phyloP scores from a whole-genome alignment of 768 basidiomycete genomes.

The Holtermanniella nyarrowii region DNA sequence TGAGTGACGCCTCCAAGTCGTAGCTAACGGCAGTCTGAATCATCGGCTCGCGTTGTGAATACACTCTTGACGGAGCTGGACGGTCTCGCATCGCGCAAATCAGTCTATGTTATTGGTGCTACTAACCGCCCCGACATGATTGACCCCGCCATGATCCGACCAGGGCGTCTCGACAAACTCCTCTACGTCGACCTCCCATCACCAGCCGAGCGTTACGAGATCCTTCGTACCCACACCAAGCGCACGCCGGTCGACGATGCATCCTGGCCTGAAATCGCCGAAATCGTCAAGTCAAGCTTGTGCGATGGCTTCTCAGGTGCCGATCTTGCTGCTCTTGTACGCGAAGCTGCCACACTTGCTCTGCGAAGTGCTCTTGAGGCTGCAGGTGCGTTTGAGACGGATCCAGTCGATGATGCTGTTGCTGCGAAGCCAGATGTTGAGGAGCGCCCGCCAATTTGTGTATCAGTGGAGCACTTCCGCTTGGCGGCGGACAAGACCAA shows the following conservation, averaged over 20 bases:
- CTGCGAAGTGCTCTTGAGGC: conserved; percentile 50
- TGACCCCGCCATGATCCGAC: conserved; percentile 93
- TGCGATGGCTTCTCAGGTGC: conserved; percentile 90
- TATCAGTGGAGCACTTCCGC: conserved; percentile 59
- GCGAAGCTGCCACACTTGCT: conserved; percentile 83
- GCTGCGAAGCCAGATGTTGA: conserved; percentile 18
- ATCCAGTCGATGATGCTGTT: conserved; percentile 43
- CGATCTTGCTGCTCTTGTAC: conserved; percentile 73
- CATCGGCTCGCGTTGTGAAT: conserved; percentile 85
- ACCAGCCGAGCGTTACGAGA: conserved; percentile 65
- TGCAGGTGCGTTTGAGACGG: conserved; percentile 57
- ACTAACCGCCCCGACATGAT: conserved; percentile 96
- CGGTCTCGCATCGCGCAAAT: conserved; percentile 73
- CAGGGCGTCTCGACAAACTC: conserved; percentile 85
- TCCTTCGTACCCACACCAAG: conserved; percentile 61
- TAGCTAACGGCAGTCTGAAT: conserved; percentile 58
- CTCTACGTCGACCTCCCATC: conserved; percentile 83
- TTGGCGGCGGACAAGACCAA: conserved; percentile 66
- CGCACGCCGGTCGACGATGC: conserved; percentile 56
- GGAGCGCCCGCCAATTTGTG: conserved; percentile 42
- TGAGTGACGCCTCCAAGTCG: conserved; percentile 41
- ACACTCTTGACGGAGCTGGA: conserved; percentile 90
- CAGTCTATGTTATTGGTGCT: conserved; percentile 86
- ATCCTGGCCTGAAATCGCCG: conserved; percentile 38
- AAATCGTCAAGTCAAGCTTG: conserved; percentile 48